A percentile compares a stretch with the other conserved stretches of the same genome.
These are phyloP conservation scores for Fusarium armeniacum DNA, from an alignment of 2,329 filamentous ascomycete genomes.

Conservation along the genomic window DNA sequence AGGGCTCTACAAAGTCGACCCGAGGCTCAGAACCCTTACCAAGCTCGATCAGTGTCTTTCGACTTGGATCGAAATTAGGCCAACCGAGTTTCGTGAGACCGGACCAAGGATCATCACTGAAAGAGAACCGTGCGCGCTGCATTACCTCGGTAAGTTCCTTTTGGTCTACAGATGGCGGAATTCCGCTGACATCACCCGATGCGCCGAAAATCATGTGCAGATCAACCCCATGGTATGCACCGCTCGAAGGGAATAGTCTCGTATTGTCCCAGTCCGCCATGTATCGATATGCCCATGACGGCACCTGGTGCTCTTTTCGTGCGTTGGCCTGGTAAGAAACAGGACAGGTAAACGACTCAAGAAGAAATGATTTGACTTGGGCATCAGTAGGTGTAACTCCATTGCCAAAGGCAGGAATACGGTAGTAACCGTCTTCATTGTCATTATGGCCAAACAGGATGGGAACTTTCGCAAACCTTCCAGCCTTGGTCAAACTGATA, in stretches of 20 bases:
- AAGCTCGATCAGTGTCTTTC: conserved; percentile 33
- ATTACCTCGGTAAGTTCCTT: conserved; percentile 54
- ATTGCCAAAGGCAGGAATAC: conserved; percentile 58
- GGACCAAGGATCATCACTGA: conserved; percentile 55
- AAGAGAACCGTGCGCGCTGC: conserved; percentile 59
- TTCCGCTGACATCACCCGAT: conserved; percentile 56
- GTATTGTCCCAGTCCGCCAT: conserved; percentile 65
- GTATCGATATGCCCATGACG: conserved; percentile 63
- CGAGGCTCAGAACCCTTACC: conserved; percentile 22
- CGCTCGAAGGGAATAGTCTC: conserved; percentile 60
- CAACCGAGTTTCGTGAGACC: conserved; percentile 52
- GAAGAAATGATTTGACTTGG: conserved; percentile 57
- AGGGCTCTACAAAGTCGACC: conserved; percentile 32
- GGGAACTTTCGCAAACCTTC: conserved; percentile 58
- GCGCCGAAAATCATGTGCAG: conserved; percentile 63
- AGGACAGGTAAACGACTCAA: conserved; percentile 63
- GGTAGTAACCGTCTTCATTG: conserved; percentile 64
- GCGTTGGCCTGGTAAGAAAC: conserved; percentile 56
- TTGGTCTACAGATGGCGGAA: conserved; percentile 52
- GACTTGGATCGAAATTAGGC: conserved; percentile 42
- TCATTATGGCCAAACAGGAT: conserved; percentile 60
- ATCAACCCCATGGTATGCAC: conserved; percentile 65
- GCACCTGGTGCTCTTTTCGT: conserved; percentile 53
- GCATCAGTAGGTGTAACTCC: conserved; percentile 57
- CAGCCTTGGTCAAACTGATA: conserved; percentile 49